Conservation (phyloP, 305 asterid species). For the Fraxinus nigra region DNA sequence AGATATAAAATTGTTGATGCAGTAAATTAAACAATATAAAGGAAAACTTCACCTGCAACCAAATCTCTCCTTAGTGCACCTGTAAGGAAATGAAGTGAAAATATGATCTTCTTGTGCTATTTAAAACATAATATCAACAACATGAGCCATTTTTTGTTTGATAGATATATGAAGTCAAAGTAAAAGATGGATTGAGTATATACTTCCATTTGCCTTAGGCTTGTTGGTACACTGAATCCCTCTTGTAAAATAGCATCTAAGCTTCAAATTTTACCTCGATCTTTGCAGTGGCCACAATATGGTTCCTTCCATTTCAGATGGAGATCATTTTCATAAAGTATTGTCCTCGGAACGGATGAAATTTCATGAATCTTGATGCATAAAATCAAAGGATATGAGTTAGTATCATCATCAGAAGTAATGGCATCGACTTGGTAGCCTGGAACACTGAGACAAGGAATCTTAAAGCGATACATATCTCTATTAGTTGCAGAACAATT, state of each 20-base stretch:
- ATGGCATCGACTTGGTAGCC: not conserved
- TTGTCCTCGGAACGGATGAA: not conserved
- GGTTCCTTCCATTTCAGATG: constrained; percentile 19
- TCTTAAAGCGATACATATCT: not conserved
- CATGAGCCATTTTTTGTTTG: not conserved
- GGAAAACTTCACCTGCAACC: constrained; percentile 8
- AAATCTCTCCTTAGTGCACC: not conserved
- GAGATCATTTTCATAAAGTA: not conserved
- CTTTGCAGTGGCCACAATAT: constrained; percentile 18
- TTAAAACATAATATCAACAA: not conserved
- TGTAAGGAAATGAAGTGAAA: not conserved
- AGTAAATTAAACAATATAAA: not conserved
- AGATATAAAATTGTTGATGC: not conserved
- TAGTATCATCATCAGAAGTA: not conserved
- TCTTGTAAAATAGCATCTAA: not conserved
- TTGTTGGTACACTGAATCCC: not conserved
- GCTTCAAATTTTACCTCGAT: not conserved
- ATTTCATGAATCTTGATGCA: not conserved
- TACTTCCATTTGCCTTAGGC: not conserved
- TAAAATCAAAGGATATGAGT: not conserved
- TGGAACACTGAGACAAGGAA: not conserved
- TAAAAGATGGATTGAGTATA: not conserved
- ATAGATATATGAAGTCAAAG: not conserved
- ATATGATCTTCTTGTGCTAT: not conserved
- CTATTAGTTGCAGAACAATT: constrained; percentile 11